Evolutionary conservation across 495 filamentous ascomycete species (phyloP), one percentile per base, ranked within the genome.

Genomic region (Xylaria scruposa): DNA sequence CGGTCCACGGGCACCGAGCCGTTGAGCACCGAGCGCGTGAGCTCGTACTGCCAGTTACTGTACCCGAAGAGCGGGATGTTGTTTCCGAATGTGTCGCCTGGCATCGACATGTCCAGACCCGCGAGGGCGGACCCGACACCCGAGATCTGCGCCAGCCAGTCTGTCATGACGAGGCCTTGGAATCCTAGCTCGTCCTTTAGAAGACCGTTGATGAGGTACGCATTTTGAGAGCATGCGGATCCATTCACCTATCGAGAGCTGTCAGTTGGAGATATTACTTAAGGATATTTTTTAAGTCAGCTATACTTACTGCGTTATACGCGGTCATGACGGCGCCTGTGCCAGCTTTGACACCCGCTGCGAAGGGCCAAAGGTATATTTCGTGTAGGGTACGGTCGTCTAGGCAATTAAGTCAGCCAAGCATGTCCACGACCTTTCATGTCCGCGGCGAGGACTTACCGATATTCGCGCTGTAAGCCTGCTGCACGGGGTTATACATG

Each of bases 21-120:
- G 72, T 95, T 95, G n/a, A 93, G 78, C 12, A 93, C 84, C 0
- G 90, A 86, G 19, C 85, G 84, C 3, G 90, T 91, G 49, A 95
- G 85, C 49, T 94, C 90, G 40, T 86, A 88, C 31, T 86, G 90
- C 91, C 91, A 95, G 73, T 90, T 89, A 17, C 85, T 88, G 40
- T 83, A 77, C 10, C 92, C 91, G 36, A 89, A 74, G 2, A 92
- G 80, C 0, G 91, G 90, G 56, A 92, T 85, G 65, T 81, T 75
- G 46, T 79, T 77, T 0, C 77, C 77, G 53, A 79, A 19, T 24
- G 81, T 83, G 69, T 88, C 91, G 31, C 92, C 91, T 1, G 93
- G 93, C 91, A 94, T 93, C 51, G 83, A 83, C 90, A 95, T 91
- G 76, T 95, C 93, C 44, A 95, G 86, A 15, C 93, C 93, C 17